Percentiles rank a stretch among this genome's conserved stretches.
These are phyloP conservation scores for Pulveroboletus frians DNA, from an alignment of 768 basidiomycete genomes.

Conservation along the genomic window DNA sequence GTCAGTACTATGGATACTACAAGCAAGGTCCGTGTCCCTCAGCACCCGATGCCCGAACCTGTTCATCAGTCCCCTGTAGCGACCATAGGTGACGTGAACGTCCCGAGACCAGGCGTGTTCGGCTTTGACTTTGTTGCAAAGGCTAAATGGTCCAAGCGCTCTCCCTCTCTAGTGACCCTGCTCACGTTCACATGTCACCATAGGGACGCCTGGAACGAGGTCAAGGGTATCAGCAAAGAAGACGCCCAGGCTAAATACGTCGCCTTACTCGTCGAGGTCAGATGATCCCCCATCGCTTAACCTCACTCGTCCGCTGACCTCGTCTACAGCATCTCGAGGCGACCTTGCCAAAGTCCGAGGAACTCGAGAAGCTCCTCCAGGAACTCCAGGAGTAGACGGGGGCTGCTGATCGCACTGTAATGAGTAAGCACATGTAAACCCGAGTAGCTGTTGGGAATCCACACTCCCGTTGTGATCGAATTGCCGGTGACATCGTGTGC, in stretches of 20 bases:
- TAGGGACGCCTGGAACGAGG: constrained; percentile 83
- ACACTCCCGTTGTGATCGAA: not conserved
- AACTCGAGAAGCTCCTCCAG: constrained; percentile 49
- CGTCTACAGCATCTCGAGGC: constrained; percentile 51
- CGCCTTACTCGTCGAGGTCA: constrained; percentile 62
- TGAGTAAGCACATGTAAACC: constrained; percentile 4
- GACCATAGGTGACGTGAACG: constrained; percentile 69
- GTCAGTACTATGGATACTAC: constrained; percentile 87
- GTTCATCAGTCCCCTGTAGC: constrained; percentile 39
- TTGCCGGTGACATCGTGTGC: constrained; percentile 5
- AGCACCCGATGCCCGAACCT: not conserved
- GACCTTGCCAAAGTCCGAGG: constrained; percentile 38
- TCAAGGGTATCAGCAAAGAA: constrained; percentile 70
- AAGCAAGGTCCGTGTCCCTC: constrained; percentile 68
- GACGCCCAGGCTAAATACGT: constrained; percentile 74
- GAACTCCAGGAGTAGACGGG: constrained; percentile 49
- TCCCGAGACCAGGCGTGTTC: constrained; percentile 61
- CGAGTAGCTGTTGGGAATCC: not conserved
- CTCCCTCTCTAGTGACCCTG: not conserved
- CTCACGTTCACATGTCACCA: not conserved
- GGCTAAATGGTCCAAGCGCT: constrained; percentile 70
- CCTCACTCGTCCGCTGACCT: not conserved
- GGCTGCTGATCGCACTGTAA: not conserved
- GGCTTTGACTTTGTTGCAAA: constrained; percentile 90
- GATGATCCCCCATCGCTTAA: constrained; percentile 9